Evolutionary conservation across 305 asterid species (phyloP).

Genomic region (Stenogyne calaminthoides): DNA sequence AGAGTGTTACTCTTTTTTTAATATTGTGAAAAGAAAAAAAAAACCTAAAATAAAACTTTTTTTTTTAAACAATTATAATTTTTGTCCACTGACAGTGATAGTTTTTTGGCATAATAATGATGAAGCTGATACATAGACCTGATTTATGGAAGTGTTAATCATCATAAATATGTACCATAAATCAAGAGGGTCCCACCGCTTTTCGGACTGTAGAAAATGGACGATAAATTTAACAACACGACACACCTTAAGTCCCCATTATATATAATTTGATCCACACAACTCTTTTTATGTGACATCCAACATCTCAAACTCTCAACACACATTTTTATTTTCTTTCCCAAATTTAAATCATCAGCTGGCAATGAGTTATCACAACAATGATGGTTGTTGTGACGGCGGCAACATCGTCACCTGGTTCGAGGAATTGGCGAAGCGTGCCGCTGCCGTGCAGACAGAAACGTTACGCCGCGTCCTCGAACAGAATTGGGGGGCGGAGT

Average conservation of each 20-base stretch:
- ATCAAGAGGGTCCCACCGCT: too few relatives aligned
- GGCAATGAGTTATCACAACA: conserved; percentile 31
- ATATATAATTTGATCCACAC: background rate
- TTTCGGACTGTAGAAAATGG: too few relatives aligned
- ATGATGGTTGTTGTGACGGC: conserved; percentile 1
- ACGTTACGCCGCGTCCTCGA: conserved; percentile 55
- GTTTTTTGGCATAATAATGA: too few relatives aligned
- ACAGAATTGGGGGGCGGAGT: conserved; percentile 49
- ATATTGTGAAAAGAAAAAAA: too few relatives aligned
- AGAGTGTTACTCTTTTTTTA: too few relatives aligned
- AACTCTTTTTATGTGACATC: background rate
- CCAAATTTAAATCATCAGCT: background rate
- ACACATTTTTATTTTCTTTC: background rate
- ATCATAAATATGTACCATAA: background rate
- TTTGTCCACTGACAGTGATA: too few relatives aligned
- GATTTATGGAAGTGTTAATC: too few relatives aligned
- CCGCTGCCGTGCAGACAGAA: conserved; percentile 47
- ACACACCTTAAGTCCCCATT: background rate
- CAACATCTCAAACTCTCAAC: background rate
- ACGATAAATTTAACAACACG: background rate
- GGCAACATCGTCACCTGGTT: conserved; percentile 53
- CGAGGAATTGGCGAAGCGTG: conserved; percentile 53
- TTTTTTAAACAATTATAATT: too few relatives aligned
- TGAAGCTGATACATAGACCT: too few relatives aligned
- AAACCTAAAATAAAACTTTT: too few relatives aligned